phyloP scores from a whole-genome alignment of 495 filamentous ascomycete species.

The Apiosordaria backusii region DNA sequence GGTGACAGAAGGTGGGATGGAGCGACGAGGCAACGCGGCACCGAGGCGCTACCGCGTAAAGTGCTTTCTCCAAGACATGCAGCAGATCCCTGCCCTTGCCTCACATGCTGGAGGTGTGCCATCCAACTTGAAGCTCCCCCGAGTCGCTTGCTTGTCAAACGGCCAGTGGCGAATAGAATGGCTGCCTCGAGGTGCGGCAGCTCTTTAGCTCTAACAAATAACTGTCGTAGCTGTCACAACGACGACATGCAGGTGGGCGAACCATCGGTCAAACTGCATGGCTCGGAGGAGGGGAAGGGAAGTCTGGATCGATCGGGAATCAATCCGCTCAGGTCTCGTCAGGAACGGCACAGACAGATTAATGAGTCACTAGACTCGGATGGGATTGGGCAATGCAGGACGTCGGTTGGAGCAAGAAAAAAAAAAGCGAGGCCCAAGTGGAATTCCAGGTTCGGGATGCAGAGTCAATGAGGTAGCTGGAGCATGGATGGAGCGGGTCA shows the following conservation, averaged over 20 bases:
- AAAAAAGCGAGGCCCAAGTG: background rate
- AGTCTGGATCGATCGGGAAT: constrained; percentile 4
- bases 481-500: background rate
- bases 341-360: background rate
- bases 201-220: background rate
- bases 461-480: background rate
- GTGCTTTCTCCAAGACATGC: constrained; percentile 29
- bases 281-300: constrained; percentile 11
- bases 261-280: background rate
- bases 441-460: too few species aligned
- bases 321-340: background rate
- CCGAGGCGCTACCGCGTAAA: constrained; percentile 33
- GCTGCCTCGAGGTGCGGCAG: background rate
- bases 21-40: constrained; percentile 23
- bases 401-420: background rate
- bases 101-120: constrained; percentile 3
- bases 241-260: constrained; percentile 4
- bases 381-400: background rate
- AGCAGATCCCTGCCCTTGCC: constrained; percentile 24
- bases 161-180: background rate
- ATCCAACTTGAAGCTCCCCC: background rate
- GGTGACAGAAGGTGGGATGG: constrained; percentile 19
- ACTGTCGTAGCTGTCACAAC: constrained; percentile 2
- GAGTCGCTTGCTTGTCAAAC: background rate
- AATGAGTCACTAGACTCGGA: background rate